Base-by-base conservation (phyloP, 129 eudicot species). In the Tagetes patula region DNA sequence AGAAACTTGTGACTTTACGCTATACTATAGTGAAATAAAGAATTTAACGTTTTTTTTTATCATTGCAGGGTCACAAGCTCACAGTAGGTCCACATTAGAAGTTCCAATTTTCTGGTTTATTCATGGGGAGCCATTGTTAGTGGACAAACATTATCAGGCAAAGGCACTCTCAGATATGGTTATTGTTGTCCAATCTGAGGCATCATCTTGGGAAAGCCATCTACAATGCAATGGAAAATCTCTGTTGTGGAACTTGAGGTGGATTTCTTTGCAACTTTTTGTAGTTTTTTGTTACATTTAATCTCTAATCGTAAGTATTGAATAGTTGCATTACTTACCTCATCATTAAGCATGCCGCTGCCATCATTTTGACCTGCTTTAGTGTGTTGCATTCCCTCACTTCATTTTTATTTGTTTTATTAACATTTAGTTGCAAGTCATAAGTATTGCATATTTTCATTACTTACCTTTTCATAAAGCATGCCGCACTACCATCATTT, bases 101-200 rank as follows among this genome's bases (percentile, higher is more conserved):
- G 82, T 93, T 43, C 98, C 98, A 41, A 77, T 93, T 10, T 93
- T 93, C 38, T 93, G 98, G 98, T 93, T 89, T 85, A 90, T 93
- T 77, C 92, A 90, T 49, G 79, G 87, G 45, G 98, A 93, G 72
- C 85, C 96, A 10, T 70, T 93, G 68, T 76, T 93, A 55, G 91
- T 93, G 73, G 96, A 93, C 87, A 93, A 93, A 80, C 89, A 93
- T 84, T 90, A 89, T 77, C 96, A 89, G 80, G 98, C 98, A 14
- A 93, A 90, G 68, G 86, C 96, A 52, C 96, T 93, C 78, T 87
- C 98, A 32, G 96, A 89, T 77, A 93, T 93, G 98, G 87, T 93
- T 71, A 71, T 93, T 50, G 98, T 93, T 67, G 96, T 87, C 67
- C 98, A 93, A 77, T 93, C 98, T 36, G 96, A 93, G 53, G 62